A percentile compares a stretch with the other conserved stretches of the same genome.
Conservation (phyloP, 768 basidiomycete genomes). For the Tylopilus sp. region DNA sequence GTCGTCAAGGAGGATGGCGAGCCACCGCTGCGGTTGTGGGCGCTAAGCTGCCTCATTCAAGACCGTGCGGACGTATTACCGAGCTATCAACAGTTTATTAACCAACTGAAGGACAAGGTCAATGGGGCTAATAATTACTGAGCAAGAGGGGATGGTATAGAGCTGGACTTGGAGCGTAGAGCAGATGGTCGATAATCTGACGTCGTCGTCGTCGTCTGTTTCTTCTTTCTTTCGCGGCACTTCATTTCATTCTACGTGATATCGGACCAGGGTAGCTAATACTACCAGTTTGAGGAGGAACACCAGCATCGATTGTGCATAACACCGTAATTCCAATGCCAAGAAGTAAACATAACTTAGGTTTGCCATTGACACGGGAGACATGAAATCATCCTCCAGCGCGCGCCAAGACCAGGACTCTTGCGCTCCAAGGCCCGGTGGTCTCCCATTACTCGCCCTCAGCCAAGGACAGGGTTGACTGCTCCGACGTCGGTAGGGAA, state of each 20-base stretch:
- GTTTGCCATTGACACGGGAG: too few species aligned
- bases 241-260: not conserved
- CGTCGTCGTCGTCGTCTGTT: not conserved
- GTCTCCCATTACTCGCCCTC: too few species aligned
- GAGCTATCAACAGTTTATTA: constrained; percentile 94
- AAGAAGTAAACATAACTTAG: too few species aligned
- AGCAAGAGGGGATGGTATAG: not conserved
- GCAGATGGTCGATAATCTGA: not conserved
- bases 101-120: constrained; percentile 82
- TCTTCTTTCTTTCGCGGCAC: not conserved
- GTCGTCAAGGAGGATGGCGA: constrained; percentile 98
- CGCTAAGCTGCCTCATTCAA: constrained; percentile 89
- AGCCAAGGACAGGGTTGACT: too few species aligned
- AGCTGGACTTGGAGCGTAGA: not conserved
- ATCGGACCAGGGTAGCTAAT: too few species aligned
- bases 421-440: too few species aligned
- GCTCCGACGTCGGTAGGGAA: too few species aligned
- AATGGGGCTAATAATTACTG: constrained; percentile 35
- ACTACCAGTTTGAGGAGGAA: not conserved
- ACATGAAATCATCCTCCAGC: too few species aligned
- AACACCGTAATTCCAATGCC: too few species aligned
- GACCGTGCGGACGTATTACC: constrained; percentile 93
- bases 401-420: too few species aligned
- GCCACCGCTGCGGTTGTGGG: constrained; percentile 92
- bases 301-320: not conserved